Base-by-base conservation (phyloP, 192 early-diverging fungal genomes). In the Spizellomyces sp. region DNA sequence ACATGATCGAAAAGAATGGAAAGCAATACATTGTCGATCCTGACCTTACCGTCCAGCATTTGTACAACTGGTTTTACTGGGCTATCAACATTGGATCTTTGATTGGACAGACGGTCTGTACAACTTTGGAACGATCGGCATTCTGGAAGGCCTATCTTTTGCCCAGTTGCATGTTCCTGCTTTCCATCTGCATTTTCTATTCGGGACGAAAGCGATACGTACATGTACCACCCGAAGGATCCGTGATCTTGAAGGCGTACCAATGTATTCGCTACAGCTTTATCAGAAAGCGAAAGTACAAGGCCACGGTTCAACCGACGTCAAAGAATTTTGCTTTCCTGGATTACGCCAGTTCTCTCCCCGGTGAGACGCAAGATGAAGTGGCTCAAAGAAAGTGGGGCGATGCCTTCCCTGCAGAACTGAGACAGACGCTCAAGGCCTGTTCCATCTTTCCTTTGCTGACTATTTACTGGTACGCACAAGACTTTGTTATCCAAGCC, bases 11-110 rank as follows among this genome's bases (percentile, higher is more conserved):
- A 8, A 70, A 70, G 45, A 62, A 62, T 15, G 68, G 68, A 14
- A 59, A 62, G 58, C 36, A 59, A 21, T 70, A 70, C 47, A 62
- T 70, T 45, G 68, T 70, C 46, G 68, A 70, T 59, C 68, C 68
- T 15, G 68, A 70, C 46, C 44, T 70, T 1, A 70, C 68, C 58
- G 59, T 62, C 4, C 68, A 70, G 59, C 68, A 70, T 15, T 89
- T 94, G 55, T 95, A 93, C 78, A 90, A 89, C 77, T 90, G 86
- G 88, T 95, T 95, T 78, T 95, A 95, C 79, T 86, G 83, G 81
- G 80, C 86, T 46, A 90, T 92, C 69, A 91, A 90, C 72, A 27
- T 90, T 36, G 91, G 91, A 46, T 81, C 86, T 22, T 79, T 92
- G 59, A 42, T 87, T 75, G 71, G 83, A 82, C 62, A 88, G 46